Conservation (phyloP, 2,329 filamentous ascomycete species). For the Colletotrichum camelliae region DNA sequence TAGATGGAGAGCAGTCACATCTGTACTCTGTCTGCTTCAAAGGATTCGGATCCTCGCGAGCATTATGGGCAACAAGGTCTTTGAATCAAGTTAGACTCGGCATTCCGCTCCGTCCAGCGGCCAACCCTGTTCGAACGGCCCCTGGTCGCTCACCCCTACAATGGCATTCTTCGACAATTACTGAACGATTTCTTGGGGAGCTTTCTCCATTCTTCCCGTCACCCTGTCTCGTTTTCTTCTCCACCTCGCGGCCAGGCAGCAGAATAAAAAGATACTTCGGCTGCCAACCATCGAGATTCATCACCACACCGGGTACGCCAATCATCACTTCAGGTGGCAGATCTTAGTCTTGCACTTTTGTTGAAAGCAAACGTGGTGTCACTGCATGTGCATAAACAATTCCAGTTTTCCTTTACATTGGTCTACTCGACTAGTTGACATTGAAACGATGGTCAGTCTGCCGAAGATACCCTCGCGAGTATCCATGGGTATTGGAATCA, state of each 20-base stretch:
- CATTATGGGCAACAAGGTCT: neutral
- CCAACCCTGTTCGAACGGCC: neutral
- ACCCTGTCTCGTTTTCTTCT: neutral
- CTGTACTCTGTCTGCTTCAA: neutral
- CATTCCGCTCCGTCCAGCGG: slow-evolving; percentile 22
- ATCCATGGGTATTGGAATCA: neutral
- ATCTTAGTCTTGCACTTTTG: neutral
- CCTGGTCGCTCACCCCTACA: neutral
- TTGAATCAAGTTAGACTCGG: slow-evolving; percentile 20
- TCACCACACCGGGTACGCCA: neutral
- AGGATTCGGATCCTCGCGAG: neutral
- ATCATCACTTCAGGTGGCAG: neutral
- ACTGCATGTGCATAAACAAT: neutral
- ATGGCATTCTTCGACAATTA: slow-evolving; percentile 8
- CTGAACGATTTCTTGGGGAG: neutral
- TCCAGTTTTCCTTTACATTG: neutral
- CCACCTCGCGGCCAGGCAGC: slow-evolving; percentile 15
- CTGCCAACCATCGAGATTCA: neutral
- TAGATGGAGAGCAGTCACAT: neutral
- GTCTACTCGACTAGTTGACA: neutral
- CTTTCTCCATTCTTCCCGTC: slow-evolving; percentile 7
- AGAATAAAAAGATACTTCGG: slow-evolving; percentile 8
- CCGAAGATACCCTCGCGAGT: neutral
- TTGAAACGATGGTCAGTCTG: neutral
- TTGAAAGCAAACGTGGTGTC: neutral